Evolutionary conservation across 1,284 basidiomycete genomes (phyloP), one percentile per base, ranked within the genome.

Genomic region (Ceratobasidium sp.): DNA sequence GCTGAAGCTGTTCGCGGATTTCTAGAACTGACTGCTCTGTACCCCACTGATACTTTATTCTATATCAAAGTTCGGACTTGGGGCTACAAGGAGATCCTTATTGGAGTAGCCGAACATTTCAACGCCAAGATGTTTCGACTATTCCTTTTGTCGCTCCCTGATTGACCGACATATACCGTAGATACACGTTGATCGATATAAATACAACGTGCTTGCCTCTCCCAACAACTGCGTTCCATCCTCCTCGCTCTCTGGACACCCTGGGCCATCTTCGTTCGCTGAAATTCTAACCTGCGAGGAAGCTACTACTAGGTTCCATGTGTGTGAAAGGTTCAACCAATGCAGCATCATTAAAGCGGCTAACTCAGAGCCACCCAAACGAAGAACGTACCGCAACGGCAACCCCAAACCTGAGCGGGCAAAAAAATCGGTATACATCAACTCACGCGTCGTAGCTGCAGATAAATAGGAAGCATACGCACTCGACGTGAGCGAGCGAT

Each of bases 21-120:
- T 2, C 77, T 94, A 22, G 78, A 85, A 8, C 81, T 94, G 0
- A 89, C 96, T 78, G 80, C 81, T 4, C 75, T 86, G 8, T 92
- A 88, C 72, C 91, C 93, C 0, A 70, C 80, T 0, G 80, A 83
- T 4, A 89, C 88, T 0, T 82, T 86, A 55, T 96, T 98, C 79
- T 98, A 93, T 79, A 83, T 98, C 72, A 94, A 98, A 74, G 78
- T 85, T 0, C 98, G 96, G 95, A 97, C 94, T 0, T 94, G 91
- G 88, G 95, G 96, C 0, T 94, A 93, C 76, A 93, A 95, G 77
- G 91, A 94, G 52, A 80, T 94, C 17, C 80, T 95, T 32, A 92
- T 93, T 75, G 89, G 84, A 0, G 80, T 96, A 1, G 84, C 89
- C 0, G 79, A 81, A 1, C 79, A 81, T 0, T 96, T 95, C 74